phyloP scores from a whole-genome alignment of 345 rosid genomes.

The Eucalyptus coolabah region DNA sequence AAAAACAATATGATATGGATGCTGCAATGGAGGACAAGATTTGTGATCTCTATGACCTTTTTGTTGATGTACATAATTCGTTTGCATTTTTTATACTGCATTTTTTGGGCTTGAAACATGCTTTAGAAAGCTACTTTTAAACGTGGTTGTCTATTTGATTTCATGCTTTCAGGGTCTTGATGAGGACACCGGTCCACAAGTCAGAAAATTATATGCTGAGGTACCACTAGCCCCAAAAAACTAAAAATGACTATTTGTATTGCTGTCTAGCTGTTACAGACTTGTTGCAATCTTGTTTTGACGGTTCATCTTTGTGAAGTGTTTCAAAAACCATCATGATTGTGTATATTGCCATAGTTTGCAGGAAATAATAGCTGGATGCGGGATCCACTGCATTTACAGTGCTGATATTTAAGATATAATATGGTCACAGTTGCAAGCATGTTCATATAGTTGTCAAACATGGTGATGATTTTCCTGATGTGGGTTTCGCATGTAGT shows the following conservation, averaged over 20 bases:
- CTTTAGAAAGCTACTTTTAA: not conserved
- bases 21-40: slow-evolving; percentile 65
- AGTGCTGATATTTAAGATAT: not conserved
- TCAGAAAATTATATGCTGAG: slow-evolving; percentile 80
- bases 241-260: not conserved
- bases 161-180: slow-evolving; percentile 62
- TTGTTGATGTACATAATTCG: slow-evolving; percentile 50
- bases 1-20: slow-evolving; percentile 62
- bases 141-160: not conserved
- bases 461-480: not conserved
- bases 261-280: not conserved
- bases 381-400: not conserved
- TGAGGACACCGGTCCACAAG: slow-evolving; percentile 74
- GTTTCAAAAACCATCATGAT: not conserved
- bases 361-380: not conserved
- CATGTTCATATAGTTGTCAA: not conserved
- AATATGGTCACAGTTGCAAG: not conserved
- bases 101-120: not conserved
- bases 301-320: not conserved
- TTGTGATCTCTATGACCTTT: slow-evolving; percentile 93
- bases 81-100: not conserved
- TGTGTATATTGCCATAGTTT: not conserved
- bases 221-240: slow-evolving; percentile 17
- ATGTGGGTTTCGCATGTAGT: not conserved
- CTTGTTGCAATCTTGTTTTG: not conserved